Evolutionary conservation across 2,329 filamentous ascomycete species (phyloP).

Genomic region (Alternaria sp.): DNA sequence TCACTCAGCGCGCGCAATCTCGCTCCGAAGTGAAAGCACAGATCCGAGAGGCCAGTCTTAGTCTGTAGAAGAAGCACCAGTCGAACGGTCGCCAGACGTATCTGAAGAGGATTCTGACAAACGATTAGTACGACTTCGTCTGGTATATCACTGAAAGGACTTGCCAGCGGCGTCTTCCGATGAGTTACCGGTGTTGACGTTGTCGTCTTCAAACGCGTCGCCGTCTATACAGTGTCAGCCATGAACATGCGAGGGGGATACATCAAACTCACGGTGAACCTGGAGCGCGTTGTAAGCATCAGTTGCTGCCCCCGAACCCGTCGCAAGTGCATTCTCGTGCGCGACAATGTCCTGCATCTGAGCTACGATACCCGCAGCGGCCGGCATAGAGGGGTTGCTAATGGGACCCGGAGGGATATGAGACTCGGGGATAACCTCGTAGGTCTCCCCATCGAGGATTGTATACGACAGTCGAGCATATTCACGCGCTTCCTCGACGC

Average conservation of each 20-base stretch:
- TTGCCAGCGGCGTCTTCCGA: neutral
- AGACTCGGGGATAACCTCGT: neutral
- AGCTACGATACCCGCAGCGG: neutral
- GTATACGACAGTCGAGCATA: neutral
- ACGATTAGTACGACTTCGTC: neutral
- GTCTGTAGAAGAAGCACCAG: neutral
- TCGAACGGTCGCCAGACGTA: neutral
- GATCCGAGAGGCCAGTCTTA: neutral
- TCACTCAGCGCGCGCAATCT: neutral
- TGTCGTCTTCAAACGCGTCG: neutral
- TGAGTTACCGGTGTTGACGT: neutral
- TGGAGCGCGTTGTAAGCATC: neutral
- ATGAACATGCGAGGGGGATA: neutral
- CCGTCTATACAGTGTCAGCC: neutral
- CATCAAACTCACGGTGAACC: neutral
- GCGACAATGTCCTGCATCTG: neutral
- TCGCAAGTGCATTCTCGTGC: neutral
- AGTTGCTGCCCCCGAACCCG: neutral
- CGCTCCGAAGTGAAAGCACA: neutral
- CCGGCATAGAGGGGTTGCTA: neutral
- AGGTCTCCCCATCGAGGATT: neutral
- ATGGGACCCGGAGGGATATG: neutral
- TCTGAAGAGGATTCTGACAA: neutral
- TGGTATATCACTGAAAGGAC: neutral
- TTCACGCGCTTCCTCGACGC: neutral